Evolutionary conservation across 495 filamentous ascomycete genomes (phyloP), one percentile per base, ranked within the genome.

Genomic region (Poronia punctata): DNA sequence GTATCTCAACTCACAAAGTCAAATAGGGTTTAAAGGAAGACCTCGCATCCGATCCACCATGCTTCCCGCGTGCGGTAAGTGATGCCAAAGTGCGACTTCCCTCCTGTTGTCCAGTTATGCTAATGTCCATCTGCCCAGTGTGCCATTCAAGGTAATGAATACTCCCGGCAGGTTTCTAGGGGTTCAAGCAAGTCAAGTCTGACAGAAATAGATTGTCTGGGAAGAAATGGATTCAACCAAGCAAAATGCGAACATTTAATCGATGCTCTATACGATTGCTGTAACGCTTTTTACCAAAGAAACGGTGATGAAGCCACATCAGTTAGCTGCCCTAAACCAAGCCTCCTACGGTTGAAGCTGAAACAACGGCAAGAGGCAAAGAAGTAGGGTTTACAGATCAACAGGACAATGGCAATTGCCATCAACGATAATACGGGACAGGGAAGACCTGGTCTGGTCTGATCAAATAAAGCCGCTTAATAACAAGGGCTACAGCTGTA

Each of bases 191-290:
- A 15, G 20, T 14, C 12, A 31, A 2, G 22, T 25, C 53, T 54
- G 26, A 53, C 45, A 45, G 32, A 32, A 48, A 25, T 47, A 92
- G 88, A 82, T 43, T 98, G 92, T 53, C 63, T 98, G 29, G 72
- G 67, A 36, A 94, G 80, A 65, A 87, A 86, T 54, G 80, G 78
- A n/a, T 96, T 83, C 60, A 70, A 93, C 29, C 88, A 99, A 69
- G 78, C 76, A 17, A 93, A 82, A 54, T 99, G 92, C 63, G 70
- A 78, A 46, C 59, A 71, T 8, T 71, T 92, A 51, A 76, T 99
- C 33, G 83, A 95, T 57, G 84, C 87, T n/a, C 66, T 99, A 16
- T 99, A 97, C 59, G 82, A 92, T 54, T 99, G 92, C 59, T 99
- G 92, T 63, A 81, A 88, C 48, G 69, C 74, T 21, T 94, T 99